Conservation (phyloP, 306 rosid species). For the Citrullus colocynthis region DNA sequence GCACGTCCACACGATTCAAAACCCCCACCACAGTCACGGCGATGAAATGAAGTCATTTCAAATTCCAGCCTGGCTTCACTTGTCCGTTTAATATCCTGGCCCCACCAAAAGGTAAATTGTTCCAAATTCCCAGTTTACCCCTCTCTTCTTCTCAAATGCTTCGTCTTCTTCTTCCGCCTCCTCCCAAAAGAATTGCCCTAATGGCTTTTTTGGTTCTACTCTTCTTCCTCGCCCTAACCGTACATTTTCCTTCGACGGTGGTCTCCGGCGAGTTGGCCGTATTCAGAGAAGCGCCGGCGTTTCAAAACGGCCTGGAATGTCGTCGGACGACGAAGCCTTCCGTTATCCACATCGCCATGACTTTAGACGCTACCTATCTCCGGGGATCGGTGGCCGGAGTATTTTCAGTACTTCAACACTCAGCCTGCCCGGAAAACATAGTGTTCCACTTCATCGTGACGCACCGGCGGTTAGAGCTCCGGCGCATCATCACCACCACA, state of each 20-base stretch:
- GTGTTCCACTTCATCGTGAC: constrained; percentile 76
- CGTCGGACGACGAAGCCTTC: constrained; percentile 22
- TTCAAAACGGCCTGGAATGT: constrained; percentile 67
- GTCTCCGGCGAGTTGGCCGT: constrained; percentile 19
- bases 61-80: constrained; percentile 1
- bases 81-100: not conserved
- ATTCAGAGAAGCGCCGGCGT: constrained; percentile 81
- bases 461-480: constrained; percentile 41
- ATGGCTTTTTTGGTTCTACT: not conserved
- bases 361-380: constrained; percentile 69
- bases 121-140: not conserved
- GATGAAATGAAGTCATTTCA: not conserved
- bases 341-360: constrained; percentile 80
- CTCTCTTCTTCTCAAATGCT: not conserved
- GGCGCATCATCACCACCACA: constrained; percentile 45
- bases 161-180: not conserved
- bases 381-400: constrained; percentile 86
- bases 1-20: not conserved
- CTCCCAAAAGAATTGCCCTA: not conserved
- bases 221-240: constrained; percentile 1
- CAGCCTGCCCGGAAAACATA: constrained; percentile 72
- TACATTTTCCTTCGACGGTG: not conserved
- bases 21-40: not conserved
- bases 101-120: not conserved
- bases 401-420: constrained; percentile 73